Conservation (phyloP, 441 rosid species). For the Eruca vesicaria region DNA sequence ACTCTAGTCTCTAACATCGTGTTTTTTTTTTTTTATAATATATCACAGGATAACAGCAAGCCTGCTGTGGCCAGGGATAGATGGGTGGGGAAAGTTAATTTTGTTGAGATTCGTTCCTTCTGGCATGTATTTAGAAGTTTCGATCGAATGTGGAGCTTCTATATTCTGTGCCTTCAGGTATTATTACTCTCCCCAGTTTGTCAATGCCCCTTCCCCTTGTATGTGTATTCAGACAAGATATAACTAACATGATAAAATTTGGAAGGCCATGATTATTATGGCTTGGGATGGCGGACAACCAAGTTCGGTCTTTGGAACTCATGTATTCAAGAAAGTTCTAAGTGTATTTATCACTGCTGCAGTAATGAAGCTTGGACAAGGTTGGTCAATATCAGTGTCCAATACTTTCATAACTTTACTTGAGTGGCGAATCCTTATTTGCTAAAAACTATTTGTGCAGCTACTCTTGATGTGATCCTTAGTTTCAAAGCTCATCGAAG, state of each 20-base stretch:
- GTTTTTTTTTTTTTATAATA: neutral
- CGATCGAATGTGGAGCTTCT: conserved; percentile 99
- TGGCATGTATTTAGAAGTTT: conserved; percentile 98
- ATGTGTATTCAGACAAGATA: conserved; percentile 19
- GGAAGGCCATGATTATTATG: conserved; percentile 91
- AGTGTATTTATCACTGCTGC: conserved; percentile 98
- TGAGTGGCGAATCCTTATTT: conserved; percentile 10
- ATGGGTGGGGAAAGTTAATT: conserved; percentile 97
- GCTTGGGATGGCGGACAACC: conserved; percentile 92
- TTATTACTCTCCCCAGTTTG: conserved; percentile 20
- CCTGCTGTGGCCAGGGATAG: conserved; percentile 51
- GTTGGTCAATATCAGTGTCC: conserved; percentile 39
- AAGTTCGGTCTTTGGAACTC: conserved; percentile 51
- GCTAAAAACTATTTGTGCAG: conserved; percentile 48
- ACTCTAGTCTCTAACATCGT: neutral
- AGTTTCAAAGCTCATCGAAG: conserved; percentile 85
- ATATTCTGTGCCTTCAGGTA: conserved; percentile 91
- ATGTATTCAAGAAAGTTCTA: conserved; percentile 76
- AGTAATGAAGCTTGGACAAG: conserved; percentile 95
- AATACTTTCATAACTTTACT: neutral
- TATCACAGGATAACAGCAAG: conserved; percentile 66
- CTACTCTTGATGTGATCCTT: conserved; percentile 90
- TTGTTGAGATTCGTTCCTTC: conserved; percentile 96
- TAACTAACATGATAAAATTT: conserved; percentile 28
- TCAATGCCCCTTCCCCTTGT: neutral